Percentiles rank a stretch among this genome's conserved stretches.
These are phyloP conservation scores for Cutaneotrichosporon dermatis DNA, from an alignment of 1,284 basidiomycete species.

Conservation along the genomic window DNA sequence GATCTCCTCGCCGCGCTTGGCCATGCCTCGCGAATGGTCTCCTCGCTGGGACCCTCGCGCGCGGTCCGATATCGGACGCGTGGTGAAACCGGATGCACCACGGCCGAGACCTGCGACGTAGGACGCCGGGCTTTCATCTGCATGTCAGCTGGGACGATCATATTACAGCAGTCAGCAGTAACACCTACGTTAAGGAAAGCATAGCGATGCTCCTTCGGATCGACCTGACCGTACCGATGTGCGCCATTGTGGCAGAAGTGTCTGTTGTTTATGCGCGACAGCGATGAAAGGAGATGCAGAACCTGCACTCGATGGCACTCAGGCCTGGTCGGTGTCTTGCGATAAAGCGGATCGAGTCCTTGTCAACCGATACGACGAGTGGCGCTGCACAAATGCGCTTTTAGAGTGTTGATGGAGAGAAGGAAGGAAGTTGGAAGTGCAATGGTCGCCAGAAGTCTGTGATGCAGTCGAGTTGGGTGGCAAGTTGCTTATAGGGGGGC, in stretches of 20 bases:
- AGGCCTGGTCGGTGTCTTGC: no score
- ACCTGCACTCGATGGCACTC: no score
- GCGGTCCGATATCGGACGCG: conserved; percentile 96
- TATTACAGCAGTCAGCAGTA: no score
- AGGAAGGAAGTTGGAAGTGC: no score
- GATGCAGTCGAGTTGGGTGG: background rate
- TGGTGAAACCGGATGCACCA: conserved; percentile 97
- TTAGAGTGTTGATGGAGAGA: background rate
- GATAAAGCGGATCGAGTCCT: no score
- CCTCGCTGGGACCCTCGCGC: conserved; percentile 84
- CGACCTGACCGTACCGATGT: conserved; percentile 44
- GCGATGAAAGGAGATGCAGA: background rate
- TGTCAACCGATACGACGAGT: no score
- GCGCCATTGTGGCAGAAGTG: conserved; percentile 28
- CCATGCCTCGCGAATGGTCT: conserved; percentile 81
- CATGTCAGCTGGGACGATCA: conserved; percentile 1
- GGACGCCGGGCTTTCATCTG: conserved; percentile 71
- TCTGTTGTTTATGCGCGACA: background rate
- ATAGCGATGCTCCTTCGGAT: conserved; percentile 45
- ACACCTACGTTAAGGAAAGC: conserved; percentile 39
- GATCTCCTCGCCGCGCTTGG: conserved; percentile 79
- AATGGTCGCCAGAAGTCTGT: no score
- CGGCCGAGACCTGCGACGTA: conserved; percentile 95
- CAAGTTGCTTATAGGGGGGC: background rate
- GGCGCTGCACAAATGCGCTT: no score